Conservation (phyloP, 352 stramenopile species). For the Thalassiosira mediterranea region DNA sequence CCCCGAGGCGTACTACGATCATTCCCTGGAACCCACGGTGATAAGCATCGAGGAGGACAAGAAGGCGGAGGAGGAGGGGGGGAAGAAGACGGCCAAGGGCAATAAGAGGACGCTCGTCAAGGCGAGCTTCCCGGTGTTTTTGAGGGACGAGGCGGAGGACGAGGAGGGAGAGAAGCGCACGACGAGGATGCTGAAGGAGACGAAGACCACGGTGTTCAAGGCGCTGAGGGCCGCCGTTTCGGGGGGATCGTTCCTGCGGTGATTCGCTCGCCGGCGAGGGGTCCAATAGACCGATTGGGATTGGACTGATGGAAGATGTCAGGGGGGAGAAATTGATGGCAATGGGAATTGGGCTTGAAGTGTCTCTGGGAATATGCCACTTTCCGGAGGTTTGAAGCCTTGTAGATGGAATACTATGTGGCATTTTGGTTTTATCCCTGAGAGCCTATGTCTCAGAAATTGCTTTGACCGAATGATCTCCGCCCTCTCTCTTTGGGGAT, state of each 20-base stretch:
- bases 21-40: constrained; percentile 34
- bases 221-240: constrained; percentile 20
- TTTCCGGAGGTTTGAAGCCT: too few species aligned
- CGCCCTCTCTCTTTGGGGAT: too few species aligned
- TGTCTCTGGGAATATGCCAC: too few species aligned
- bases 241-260: constrained; percentile 16
- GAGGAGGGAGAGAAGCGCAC: constrained; percentile 23
- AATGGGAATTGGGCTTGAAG: too few species aligned
- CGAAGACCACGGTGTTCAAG: constrained; percentile 18
- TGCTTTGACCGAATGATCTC: too few species aligned
- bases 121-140: constrained; percentile 49
- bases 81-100: constrained; percentile 2
- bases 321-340: too few species aligned
- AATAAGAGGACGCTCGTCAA: constrained; percentile 50
- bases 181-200: constrained; percentile 19
- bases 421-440: too few species aligned
- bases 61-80: constrained; percentile 4
- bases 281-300: too few species aligned
- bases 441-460: too few species aligned
- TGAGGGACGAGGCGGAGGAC: constrained; percentile 23
- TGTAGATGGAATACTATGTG: too few species aligned
- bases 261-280: too few species aligned
- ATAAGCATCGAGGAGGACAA: constrained; percentile 50
- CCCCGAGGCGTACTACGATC: constrained; percentile 51
- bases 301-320: too few species aligned